phyloP scores from a whole-genome alignment of 768 basidiomycete genomes.

The Astraeus odoratus region DNA sequence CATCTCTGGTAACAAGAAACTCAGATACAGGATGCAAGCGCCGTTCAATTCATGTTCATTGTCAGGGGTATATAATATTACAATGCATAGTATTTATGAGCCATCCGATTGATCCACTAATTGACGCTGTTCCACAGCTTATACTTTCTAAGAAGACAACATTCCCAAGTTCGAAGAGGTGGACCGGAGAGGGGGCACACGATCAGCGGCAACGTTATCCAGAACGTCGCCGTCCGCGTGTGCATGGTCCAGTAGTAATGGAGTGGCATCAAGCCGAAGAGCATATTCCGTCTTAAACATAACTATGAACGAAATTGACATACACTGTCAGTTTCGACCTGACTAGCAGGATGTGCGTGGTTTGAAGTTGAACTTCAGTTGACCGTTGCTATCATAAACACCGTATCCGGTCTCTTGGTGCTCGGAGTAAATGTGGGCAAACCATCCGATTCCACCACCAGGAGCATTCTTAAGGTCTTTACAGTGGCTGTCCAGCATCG shows the following conservation, averaged over 20 bases:
- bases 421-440: slow-evolving; percentile 75
- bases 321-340: background rate
- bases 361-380: slow-evolving; percentile 56
- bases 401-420: slow-evolving; percentile 63
- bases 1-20: too few relatives aligned
- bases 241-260: background rate
- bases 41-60: too few relatives aligned
- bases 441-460: slow-evolving; percentile 72
- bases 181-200: background rate
- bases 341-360: slow-evolving; percentile 54
- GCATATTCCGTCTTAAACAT: background rate
- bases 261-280: background rate
- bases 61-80: too few relatives aligned
- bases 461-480: slow-evolving; percentile 49
- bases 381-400: slow-evolving; percentile 43
- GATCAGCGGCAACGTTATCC: background rate
- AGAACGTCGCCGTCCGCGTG: background rate
- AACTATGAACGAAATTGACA: background rate
- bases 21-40: too few relatives aligned
- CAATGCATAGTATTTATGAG: too few relatives aligned
- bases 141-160: background rate
- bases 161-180: background rate
- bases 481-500: slow-evolving; percentile 59
- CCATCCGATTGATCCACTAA: slow-evolving; percentile 8
- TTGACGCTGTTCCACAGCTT: background rate